Percentiles rank a stretch among this genome's conserved stretches.
These are phyloP conservation scores for Chaetomium sp. DNA, from an alignment of 2,329 filamentous ascomycete genomes.

Conservation along the genomic window DNA sequence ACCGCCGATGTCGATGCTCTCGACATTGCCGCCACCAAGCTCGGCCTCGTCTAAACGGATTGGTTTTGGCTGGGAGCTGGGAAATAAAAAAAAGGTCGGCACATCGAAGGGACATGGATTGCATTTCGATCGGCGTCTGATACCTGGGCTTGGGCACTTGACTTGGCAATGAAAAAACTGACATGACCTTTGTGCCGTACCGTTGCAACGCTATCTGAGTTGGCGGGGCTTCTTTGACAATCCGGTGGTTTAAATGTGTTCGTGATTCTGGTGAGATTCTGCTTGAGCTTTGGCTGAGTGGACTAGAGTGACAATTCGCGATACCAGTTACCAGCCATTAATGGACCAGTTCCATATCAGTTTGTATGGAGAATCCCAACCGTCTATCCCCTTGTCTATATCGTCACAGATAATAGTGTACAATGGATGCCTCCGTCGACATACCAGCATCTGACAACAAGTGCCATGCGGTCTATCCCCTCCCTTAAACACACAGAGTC, in stretches of 20 bases:
- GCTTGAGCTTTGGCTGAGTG: neutral
- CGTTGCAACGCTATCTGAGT: too few relatives aligned
- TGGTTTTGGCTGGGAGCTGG: slow-evolving; percentile 33
- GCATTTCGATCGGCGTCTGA: slow-evolving; percentile 39
- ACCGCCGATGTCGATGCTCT: slow-evolving; percentile 97
- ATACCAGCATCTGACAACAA: neutral
- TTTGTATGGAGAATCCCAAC: neutral
- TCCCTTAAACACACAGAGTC: neutral
- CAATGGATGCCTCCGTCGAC: neutral
- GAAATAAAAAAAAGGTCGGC: slow-evolving; percentile 32
- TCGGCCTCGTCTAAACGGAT: slow-evolving; percentile 82
- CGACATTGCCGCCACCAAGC: slow-evolving; percentile 99
- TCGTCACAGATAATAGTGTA: slow-evolving; percentile 12
- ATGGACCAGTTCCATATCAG: neutral
- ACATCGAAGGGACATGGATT: slow-evolving; percentile 35
- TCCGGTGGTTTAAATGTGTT: neutral
- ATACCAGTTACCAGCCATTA: neutral
- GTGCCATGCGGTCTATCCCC: neutral
- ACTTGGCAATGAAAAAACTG: slow-evolving; percentile 38
- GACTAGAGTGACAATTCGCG: neutral
- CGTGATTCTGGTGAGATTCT: neutral
- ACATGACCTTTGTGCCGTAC: slow-evolving; percentile 33
- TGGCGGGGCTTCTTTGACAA: neutral
- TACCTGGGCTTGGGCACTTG: slow-evolving; percentile 38
- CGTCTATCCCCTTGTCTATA: neutral